Evolutionary conservation across 2,329 filamentous ascomycete genomes (phyloP).

Genomic region (Cladorrhinum sp.): DNA sequence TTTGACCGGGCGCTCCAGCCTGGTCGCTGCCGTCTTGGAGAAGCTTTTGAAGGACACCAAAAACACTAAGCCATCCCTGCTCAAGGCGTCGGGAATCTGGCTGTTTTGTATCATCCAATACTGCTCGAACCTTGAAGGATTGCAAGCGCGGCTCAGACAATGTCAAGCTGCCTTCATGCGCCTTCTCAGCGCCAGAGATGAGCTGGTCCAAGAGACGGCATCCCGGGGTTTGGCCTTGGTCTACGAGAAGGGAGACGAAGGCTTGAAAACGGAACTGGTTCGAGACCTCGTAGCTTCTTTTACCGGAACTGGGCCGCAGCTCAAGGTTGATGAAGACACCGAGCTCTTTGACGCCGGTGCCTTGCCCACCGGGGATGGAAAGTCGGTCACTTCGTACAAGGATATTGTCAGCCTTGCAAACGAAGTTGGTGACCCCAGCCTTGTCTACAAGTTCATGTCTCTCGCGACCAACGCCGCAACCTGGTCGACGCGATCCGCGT

Average conservation of each 20-base stretch:
- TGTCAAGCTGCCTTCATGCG: constrained; percentile 86
- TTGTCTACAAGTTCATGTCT: constrained; percentile 99
- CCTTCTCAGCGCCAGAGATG: constrained; percentile 82
- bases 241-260: constrained; percentile 85
- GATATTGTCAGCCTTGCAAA: constrained; percentile 95
- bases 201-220: constrained; percentile 92
- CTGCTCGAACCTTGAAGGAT: constrained; percentile 72
- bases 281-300: constrained; percentile 86
- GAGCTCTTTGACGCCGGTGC: constrained; percentile 91
- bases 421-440: constrained; percentile 89
- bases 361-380: constrained; percentile 84
- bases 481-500: constrained; percentile 95
- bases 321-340: constrained; percentile 86
- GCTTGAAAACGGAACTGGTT: constrained; percentile 77
- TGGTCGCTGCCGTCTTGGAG: constrained; percentile 57
- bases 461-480: constrained; percentile 93
- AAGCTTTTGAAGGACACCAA: constrained; percentile 76
- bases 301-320: constrained; percentile 68
- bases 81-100: constrained; percentile 94
- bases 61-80: constrained; percentile 80
- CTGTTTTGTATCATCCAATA: constrained; percentile 87
- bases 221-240: constrained; percentile 88
- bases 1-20: constrained; percentile 38
- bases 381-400: constrained; percentile 90
- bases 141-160: constrained; percentile 71